Evolutionary conservation across 1,284 basidiomycete genomes (phyloP), one percentile per base, ranked within the genome.

Genomic region (Naganishia cerealis): DNA sequence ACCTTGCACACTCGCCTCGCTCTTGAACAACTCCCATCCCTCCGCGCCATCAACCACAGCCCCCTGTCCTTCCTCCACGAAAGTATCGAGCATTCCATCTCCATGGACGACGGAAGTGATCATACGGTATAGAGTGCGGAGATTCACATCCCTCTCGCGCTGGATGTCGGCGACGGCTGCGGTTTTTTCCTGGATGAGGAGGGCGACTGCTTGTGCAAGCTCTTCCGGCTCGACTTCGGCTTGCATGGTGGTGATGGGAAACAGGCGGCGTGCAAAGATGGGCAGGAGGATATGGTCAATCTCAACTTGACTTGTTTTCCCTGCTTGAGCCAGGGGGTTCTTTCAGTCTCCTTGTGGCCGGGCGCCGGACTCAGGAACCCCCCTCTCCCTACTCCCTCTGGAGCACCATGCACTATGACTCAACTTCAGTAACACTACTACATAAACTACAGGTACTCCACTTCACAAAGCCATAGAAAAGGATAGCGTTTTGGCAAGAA

Each of bases 91-190:
- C 55, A 66, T 66, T 33, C 43, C 53, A 8, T 56, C 29, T 29
- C 63, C 63, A 2, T 46, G 39, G 13, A 56, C 55, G 16, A 66
- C 54, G n/a, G 63, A 46, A 33, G 53, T 52, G 24, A 66, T 66
- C 63, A 66, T 56, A 3, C 63, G 40, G 24, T 66, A 57, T 26
- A 66, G 54, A 29, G 43, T 54, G 26, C 63, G 53, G 54, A 66
- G 38, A 33, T 57, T 66, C 26, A 8, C 43, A 21, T 56, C 36
- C 54, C 40, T 56, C 54, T 40, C 55, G 46, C 56, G 40, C 8
- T 57, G n/a, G 12, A 46, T 46, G 9, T 56, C 39, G 39, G n/a
- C 33, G 24, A 52, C 21, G 33, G 26, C 46, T 38, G n/a, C 42
- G 29, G 42, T 24, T 42, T 57, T 56, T 13, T 56, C 26, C n/a